Conservation (phyloP, 352 stramenopile species). For the Phytophthora lateralis region DNA sequence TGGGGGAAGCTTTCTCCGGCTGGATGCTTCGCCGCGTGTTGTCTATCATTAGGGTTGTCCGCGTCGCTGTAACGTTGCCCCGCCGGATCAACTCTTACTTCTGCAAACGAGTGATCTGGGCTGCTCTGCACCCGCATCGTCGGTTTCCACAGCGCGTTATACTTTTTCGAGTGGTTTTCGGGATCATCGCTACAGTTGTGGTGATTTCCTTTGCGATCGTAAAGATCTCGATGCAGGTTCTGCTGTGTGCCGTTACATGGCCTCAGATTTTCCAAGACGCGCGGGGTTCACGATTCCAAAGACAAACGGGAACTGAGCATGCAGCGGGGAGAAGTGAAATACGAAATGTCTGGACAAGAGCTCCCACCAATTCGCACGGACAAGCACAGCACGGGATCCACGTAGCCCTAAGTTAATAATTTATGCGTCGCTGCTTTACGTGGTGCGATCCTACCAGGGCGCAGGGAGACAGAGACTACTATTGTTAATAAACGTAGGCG, state of each 20-base stretch:
- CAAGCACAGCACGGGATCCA: too few species aligned
- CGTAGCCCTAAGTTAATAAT: too few species aligned
- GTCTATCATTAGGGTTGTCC: not conserved
- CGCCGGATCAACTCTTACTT: conserved; percentile 1
- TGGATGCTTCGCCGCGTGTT: not conserved
- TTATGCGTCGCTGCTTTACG: too few species aligned
- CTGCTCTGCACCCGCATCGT: not conserved
- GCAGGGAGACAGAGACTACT: too few species aligned
- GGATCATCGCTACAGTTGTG: not conserved
- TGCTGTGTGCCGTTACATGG: conserved; percentile 4
- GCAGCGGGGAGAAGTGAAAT: not conserved
- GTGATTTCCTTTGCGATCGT: not conserved
- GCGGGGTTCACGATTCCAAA: not conserved
- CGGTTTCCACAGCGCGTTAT: not conserved
- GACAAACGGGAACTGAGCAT: not conserved
- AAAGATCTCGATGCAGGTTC: conserved; percentile 2
- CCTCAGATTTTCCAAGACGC: not conserved
- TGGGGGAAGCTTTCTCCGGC: not conserved
- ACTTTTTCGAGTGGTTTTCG: conserved; percentile 1
- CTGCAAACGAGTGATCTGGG: conserved; percentile 1
- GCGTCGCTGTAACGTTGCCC: not conserved
- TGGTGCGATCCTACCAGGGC: too few species aligned
- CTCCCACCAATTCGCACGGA: too few species aligned
- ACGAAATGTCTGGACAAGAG: too few species aligned
- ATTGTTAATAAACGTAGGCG: too few species aligned